Evolutionary conservation across 305 asterid genomes (phyloP).

Genomic region (Solanum hybrid): DNA sequence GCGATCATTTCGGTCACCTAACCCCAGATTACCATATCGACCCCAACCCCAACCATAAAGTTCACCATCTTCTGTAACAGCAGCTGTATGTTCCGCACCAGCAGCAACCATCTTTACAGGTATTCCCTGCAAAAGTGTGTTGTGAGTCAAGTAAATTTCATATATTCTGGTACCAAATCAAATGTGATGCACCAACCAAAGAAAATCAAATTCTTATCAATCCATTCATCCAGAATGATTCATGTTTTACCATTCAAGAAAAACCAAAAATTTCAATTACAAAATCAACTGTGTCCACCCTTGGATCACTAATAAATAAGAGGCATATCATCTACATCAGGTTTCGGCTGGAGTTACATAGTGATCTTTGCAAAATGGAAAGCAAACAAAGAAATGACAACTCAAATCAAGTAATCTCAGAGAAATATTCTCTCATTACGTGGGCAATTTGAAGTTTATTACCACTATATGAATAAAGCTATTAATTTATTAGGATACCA

Average conservation of each 20-base stretch:
- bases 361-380: background rate
- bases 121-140: constrained; percentile 44
- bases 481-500: background rate
- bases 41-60: constrained; percentile 99
- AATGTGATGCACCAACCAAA: background rate
- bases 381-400: background rate
- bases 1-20: constrained; percentile 89
- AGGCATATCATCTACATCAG: background rate
- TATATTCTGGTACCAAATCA: background rate
- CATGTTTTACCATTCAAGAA: background rate
- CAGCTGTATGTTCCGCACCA: constrained; percentile 98
- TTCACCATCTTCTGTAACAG: constrained; percentile 91
- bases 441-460: background rate
- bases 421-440: background rate
- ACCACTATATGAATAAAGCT: background rate
- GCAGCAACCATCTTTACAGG: constrained; percentile 94
- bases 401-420: background rate
- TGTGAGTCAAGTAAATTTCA: background rate
- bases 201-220: background rate
- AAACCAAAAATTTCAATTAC: background rate
- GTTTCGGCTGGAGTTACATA: background rate
- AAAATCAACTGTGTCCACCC: background rate
- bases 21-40: constrained; percentile 88
- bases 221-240: background rate
- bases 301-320: background rate